These are phyloP conservation scores for Isoetes taiwanensis DNA, from an alignment of 75 land plant genomes.

Conservation along the genomic window DNA sequence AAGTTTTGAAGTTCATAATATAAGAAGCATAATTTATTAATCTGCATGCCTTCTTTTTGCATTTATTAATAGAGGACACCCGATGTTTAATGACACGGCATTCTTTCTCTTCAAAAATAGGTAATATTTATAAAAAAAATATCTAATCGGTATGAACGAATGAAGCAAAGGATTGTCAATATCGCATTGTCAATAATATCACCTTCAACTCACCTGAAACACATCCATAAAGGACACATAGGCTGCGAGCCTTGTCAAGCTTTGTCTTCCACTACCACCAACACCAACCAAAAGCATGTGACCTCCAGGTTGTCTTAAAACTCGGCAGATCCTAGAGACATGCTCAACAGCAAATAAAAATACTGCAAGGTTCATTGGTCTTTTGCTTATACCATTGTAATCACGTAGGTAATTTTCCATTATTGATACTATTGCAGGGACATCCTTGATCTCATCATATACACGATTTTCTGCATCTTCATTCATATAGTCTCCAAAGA, in stretches of 20 bases:
- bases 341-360: constrained; percentile 37
- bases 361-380: constrained; percentile 34
- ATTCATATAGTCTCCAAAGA: constrained; percentile 30
- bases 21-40: too few relatives aligned
- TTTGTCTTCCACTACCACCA: constrained; percentile 33
- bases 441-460: constrained; percentile 25
- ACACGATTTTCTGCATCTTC: constrained; percentile 24
- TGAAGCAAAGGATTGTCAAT: neutral
- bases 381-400: constrained; percentile 30
- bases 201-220: constrained; percentile 23
- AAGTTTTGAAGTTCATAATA: too few relatives aligned
- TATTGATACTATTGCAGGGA: constrained; percentile 13
- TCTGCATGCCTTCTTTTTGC: too few relatives aligned
- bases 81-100: too few relatives aligned
- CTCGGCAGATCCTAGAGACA: constrained; percentile 28
- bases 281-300: constrained; percentile 35
- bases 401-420: constrained; percentile 22
- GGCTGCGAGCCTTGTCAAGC: constrained; percentile 28
- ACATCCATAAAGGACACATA: constrained; percentile 30
- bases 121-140: too few relatives aligned
- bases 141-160: neutral
- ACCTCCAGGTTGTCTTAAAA: constrained; percentile 33
- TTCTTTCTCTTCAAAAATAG: too few relatives aligned
- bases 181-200: neutral
- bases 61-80: too few relatives aligned